Evolutionary conservation across 148 eudicot genomes (phyloP), one percentile per base, ranked within the genome.

Genomic region (Polygonum maritimum): DNA sequence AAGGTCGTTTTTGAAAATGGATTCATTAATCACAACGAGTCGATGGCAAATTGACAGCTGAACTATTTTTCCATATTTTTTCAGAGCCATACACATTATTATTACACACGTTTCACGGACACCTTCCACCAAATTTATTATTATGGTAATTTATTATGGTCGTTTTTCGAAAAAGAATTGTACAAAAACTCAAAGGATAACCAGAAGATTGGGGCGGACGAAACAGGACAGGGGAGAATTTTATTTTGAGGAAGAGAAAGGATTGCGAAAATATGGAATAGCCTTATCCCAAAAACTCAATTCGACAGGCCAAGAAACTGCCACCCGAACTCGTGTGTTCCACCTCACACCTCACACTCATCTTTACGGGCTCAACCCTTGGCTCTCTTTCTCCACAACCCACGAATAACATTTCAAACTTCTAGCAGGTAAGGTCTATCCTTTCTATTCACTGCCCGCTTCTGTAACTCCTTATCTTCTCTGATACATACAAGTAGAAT

Each of bases 301-400:
- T 58, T 77, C 75, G 82, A 81, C 82, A 79, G 86, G 86, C 74
- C 75, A 74, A 75, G 82, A 75, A 75, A 73, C 14, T 72, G 82
- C 86, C 86, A 84, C 86, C 76, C 81, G 78, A 65, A 47, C 79
- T 1, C 15, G 48, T 55, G 78, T 67, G 69, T 73, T 47, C 60
- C 65, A 76, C 39, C 52, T 58, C 78, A 38, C 81, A 69, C 74
- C 47, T 45, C 70, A 15, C 26, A 36, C 22, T 71, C 22, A 3
- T 35, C 18, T 71, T 35, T 35, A 18, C 74, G 13, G 13, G 4
- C 52, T 67, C n/a, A 76, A 48, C 51, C 72, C 31, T 38, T 35
- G 49, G 55, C 54, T 77, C 71, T 44, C 58, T 38, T 73, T 78
- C 74, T 74, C 19, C 62, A 19, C 21, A 36, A 47, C 76, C 48